Percentiles rank a stretch among this genome's conserved stretches.
Evolutionary conservation across 2,329 filamentous ascomycete species (phyloP).

Genomic region (Neurospora sp.): DNA sequence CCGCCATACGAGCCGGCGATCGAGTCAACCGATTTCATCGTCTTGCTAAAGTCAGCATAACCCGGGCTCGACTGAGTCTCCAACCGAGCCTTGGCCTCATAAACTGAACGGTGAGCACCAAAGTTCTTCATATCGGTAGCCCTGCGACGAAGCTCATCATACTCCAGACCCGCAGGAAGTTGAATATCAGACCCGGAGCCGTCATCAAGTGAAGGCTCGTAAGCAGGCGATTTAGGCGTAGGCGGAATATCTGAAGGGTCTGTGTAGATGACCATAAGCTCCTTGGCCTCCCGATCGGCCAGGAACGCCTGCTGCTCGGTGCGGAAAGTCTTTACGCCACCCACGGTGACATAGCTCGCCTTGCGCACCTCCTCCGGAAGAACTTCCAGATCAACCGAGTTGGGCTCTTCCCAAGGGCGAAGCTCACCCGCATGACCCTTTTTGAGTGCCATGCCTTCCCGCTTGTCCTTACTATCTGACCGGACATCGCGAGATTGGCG

Average conservation of each 20-base stretch:
- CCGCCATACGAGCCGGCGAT: slow-evolving; percentile 20
- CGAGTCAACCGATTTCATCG: slow-evolving; percentile 27
- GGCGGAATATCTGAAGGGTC: slow-evolving; percentile 44
- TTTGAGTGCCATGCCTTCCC: slow-evolving; percentile 61
- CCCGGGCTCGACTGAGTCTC: slow-evolving; percentile 19
- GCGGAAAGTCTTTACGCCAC: slow-evolving; percentile 37
- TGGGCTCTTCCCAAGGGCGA: slow-evolving; percentile 44
- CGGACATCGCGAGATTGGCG: slow-evolving; percentile 9
- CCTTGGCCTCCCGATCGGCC: slow-evolving; percentile 45
- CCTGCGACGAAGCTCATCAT: slow-evolving; percentile 39
- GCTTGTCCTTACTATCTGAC: slow-evolving; percentile 54
- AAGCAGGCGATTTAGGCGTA: slow-evolving; percentile 43
- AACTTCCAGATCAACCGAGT: slow-evolving; percentile 34
- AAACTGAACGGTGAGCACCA: slow-evolving; percentile 32
- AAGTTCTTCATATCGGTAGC: slow-evolving; percentile 36
- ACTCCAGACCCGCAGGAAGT: slow-evolving; percentile 32
- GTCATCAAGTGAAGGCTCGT: slow-evolving; percentile 21
- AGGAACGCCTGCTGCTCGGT: slow-evolving; percentile 49
- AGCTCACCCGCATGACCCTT: slow-evolving; percentile 44
- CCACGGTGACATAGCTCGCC: slow-evolving; percentile 44
- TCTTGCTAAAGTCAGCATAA: slow-evolving; percentile 13
- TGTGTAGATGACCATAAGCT: slow-evolving; percentile 51
- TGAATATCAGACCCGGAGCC: slow-evolving; percentile 18
- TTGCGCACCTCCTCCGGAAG: slow-evolving; percentile 36
- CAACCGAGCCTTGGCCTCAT: slow-evolving; percentile 34